Evolutionary conservation across 2,329 filamentous ascomycete species (phyloP).

Genomic region (Amylocarpus encephaloides): DNA sequence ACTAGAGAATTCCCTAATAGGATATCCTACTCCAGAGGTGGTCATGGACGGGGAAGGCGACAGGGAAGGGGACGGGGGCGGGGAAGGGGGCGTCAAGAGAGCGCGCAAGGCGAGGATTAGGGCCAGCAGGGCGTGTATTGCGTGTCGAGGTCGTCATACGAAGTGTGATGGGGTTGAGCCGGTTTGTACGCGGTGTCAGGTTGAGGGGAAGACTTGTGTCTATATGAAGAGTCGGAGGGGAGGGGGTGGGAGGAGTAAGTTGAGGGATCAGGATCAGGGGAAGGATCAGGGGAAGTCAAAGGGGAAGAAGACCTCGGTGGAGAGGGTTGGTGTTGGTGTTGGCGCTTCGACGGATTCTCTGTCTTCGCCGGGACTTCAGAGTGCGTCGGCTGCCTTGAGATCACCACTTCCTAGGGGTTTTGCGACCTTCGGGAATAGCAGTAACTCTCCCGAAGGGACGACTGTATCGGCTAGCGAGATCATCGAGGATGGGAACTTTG

Average conservation of each 20-base stretch:
- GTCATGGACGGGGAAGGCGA: not conserved
- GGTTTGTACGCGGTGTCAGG: constrained; percentile 39
- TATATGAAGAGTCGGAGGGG: constrained; percentile 48
- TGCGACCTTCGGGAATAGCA: not conserved
- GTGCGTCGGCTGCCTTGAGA: not conserved
- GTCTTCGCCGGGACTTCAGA: not conserved
- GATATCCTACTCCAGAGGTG: constrained; percentile 1
- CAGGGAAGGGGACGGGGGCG: not conserved
- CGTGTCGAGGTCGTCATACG: constrained; percentile 44
- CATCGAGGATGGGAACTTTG: constrained; percentile 1
- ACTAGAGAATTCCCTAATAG: not conserved
- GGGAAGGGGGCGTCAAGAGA: not conserved
- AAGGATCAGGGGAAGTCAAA: too few species aligned
- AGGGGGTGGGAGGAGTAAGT: constrained; percentile 18
- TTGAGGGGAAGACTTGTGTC: constrained; percentile 39
- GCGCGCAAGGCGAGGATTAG: constrained; percentile 15
- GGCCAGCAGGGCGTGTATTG: constrained; percentile 42
- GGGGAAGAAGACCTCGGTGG: too few species aligned
- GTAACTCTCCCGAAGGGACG: not conserved
- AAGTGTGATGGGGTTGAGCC: constrained; percentile 47
- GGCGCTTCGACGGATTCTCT: not conserved
- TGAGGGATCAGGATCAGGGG: not conserved
- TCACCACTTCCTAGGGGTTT: not conserved
- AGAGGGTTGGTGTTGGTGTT: too few species aligned
- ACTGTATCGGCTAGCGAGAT: not conserved